These are phyloP conservation scores for Stagonosporopsis rhizophila DNA, from an alignment of 2,329 filamentous ascomycete species.

Conservation along the genomic window DNA sequence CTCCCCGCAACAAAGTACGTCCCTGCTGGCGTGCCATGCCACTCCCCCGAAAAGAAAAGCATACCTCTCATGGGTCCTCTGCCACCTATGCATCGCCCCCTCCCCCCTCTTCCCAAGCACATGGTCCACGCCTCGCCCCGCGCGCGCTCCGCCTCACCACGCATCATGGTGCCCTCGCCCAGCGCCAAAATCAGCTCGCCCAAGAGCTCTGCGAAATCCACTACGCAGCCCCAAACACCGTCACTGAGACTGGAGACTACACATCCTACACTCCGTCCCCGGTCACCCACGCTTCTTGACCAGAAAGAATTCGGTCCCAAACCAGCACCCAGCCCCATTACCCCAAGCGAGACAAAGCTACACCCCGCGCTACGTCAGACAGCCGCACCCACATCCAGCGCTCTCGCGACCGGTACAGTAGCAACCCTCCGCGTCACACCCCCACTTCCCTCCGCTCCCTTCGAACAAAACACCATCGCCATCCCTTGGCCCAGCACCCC, in stretches of 20 bases:
- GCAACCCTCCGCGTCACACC: constrained; percentile 11
- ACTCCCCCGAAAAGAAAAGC: constrained; percentile 19
- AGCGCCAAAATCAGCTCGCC: constrained; percentile 3
- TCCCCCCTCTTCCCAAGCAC: constrained; percentile 34
- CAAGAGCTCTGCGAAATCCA: constrained; percentile 12
- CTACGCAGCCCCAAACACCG: constrained; percentile 9
- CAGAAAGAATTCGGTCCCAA: constrained; percentile 17
- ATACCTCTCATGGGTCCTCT: constrained; percentile 21
- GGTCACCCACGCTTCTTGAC: constrained; percentile 18
- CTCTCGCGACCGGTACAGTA: neutral
- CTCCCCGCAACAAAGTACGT: constrained; percentile 14
- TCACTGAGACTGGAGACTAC: constrained; percentile 19
- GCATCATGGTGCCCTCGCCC: constrained; percentile 10
- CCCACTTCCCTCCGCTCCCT: constrained; percentile 6
- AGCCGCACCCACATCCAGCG: neutral
- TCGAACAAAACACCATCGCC: constrained; percentile 13
- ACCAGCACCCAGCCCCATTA: constrained; percentile 4
- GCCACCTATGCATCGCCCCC: constrained; percentile 31
- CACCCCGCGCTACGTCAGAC: constrained; percentile 27
- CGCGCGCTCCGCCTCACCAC: constrained; percentile 29
- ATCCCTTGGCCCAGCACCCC: constrained; percentile 25
- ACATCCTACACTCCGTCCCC: constrained; percentile 26
- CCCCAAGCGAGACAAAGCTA: constrained; percentile 16
- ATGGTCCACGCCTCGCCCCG: constrained; percentile 14
- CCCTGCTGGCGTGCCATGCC: neutral